phyloP scores from a whole-genome alignment of 441 rosid species.

The Erodium chrysanthum region DNA sequence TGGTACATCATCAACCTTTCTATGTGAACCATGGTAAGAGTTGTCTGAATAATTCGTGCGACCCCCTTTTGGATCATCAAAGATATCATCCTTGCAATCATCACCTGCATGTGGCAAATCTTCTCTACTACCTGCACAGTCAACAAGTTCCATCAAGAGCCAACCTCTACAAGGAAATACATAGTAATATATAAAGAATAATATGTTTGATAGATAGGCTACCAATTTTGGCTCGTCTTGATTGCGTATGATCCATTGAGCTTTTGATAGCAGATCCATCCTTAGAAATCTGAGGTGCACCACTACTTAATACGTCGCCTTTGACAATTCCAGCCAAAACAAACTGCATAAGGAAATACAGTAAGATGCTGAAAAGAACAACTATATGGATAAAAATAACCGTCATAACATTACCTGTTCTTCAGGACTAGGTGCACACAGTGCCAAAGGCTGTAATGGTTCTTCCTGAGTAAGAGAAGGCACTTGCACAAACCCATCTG shows the following conservation, averaged over 20 bases:
- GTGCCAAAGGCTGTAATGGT: conserved; percentile 65
- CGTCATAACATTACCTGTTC: conserved; percentile 45
- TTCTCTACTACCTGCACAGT: conserved; percentile 62
- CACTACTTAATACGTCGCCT: conserved; percentile 77
- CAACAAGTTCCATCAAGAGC: conserved; percentile 24
- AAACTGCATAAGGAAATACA: conserved; percentile 34
- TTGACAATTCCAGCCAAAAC: conserved; percentile 73
- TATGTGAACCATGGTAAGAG: conserved; percentile 21
- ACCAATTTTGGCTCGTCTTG: conserved; percentile 69
- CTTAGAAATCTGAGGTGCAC: conserved; percentile 74
- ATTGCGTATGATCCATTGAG: conserved; percentile 38
- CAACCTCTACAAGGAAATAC: conserved; percentile 13
- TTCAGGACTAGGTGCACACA: conserved; percentile 58
- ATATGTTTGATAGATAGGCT: conserved; percentile 20
- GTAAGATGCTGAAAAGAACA: conserved; percentile 16
- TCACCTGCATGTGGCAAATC: conserved; percentile 40
- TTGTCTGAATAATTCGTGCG: conserved; percentile 25
- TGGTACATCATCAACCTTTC: conserved; percentile 39
- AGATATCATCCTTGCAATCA: conserved; percentile 41
- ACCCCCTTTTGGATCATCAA: conserved; percentile 30
- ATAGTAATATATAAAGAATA: conserved; percentile 13
- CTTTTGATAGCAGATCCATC: conserved; percentile 58
- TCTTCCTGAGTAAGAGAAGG: conserved; percentile 69
- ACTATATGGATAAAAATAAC: conserved; percentile 14
- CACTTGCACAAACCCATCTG: conserved; percentile 55